A percentile compares a stretch with the other conserved stretches of the same genome.
Conservation (phyloP, 352 stramenopile genomes). For the Thraustotheca clavata region DNA sequence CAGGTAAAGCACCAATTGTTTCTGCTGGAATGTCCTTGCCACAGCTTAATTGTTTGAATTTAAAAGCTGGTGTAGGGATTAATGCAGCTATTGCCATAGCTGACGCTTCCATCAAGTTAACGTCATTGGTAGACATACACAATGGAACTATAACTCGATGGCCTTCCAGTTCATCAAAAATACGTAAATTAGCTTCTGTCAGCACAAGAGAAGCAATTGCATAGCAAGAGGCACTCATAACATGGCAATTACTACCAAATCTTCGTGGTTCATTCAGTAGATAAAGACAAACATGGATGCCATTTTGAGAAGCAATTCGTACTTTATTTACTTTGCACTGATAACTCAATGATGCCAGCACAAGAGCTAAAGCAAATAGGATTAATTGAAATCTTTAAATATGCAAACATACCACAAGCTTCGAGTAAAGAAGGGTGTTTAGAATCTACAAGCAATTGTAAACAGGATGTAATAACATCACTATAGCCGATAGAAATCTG, state of each 20-base stretch:
- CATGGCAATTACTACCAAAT: slow-evolving; percentile 28
- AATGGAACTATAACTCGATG: slow-evolving; percentile 44
- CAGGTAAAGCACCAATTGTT: not conserved
- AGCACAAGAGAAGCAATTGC: slow-evolving; percentile 41
- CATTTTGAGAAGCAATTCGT: slow-evolving; percentile 50
- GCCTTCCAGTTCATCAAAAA: slow-evolving; percentile 28
- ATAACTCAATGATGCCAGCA: slow-evolving; percentile 50
- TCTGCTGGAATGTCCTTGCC: slow-evolving; percentile 11
- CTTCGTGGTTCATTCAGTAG: slow-evolving; percentile 28
- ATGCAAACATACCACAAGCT: slow-evolving; percentile 23
- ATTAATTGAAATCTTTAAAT: not conserved
- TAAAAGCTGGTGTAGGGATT: slow-evolving; percentile 28
- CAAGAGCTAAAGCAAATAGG: slow-evolving; percentile 20
- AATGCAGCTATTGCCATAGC: slow-evolving; percentile 43
- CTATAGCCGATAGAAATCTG: slow-evolving; percentile 70
- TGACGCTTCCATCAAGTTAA: slow-evolving; percentile 32
- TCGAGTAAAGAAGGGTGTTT: slow-evolving; percentile 36
- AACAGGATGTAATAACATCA: slow-evolving; percentile 44
- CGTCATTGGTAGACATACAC: slow-evolving; percentile 31
- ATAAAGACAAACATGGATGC: slow-evolving; percentile 61
- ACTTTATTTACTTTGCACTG: slow-evolving; percentile 58
- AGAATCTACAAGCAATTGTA: slow-evolving; percentile 55
- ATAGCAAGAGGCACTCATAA: slow-evolving; percentile 37
- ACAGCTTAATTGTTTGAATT: not conserved
- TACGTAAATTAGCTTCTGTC: slow-evolving; percentile 33